Base-by-base conservation (phyloP, 1,284 basidiomycete species). In the Melampsora larici-populina region DNA sequence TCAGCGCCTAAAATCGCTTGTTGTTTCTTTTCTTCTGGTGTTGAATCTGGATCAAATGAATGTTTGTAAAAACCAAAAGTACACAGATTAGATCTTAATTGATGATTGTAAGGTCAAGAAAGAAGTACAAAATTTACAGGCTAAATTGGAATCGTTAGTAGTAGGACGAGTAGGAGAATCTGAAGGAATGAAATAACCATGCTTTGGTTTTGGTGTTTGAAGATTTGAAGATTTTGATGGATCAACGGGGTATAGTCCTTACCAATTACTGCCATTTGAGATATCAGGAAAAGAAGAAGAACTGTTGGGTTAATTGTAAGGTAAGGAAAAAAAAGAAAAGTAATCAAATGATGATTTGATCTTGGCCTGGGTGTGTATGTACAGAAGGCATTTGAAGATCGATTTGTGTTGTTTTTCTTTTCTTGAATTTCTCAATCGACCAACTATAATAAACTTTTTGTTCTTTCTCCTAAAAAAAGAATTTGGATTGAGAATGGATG, bases 11-110 rank as follows among this genome's bases (percentile, higher is more conserved):
- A 87, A 68, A 88, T 88, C 51, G 89, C 89, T 11, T 84, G 86
- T n/a, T 89, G 89, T 21, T 87, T 91, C 86, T 95, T 95, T 82
- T 90, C 86, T 63, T 88, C 85, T 0, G 93, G 91, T 0, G 89
- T 84, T 15, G 90, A 88, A 79, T 93, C 87, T 49, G 92, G 89
- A 85, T 90, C 86, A 84, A 95, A 94, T 0, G 88, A 86, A 85
- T 93, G 89, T 46, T 24, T 18, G 9, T 58, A 29, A 17, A 18
- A 13, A n/a, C n/a, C n/a, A 29, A n/a, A 29, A 58, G 13, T 1
- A 15, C n/a, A 58, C 18, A 58, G 55, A n/a, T 5, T 29, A 13
- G n/a, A n/a, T n/a, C n/a, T n/a, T n/a, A n/a, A n/a, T n/a, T n/a
- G 8, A n/a, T 58, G 55, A 58, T 58, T 58, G n/a, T n/a, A n/a